Conservation (phyloP, 148 eudicot genomes). For the Heliamphora exappendiculata region DNA sequence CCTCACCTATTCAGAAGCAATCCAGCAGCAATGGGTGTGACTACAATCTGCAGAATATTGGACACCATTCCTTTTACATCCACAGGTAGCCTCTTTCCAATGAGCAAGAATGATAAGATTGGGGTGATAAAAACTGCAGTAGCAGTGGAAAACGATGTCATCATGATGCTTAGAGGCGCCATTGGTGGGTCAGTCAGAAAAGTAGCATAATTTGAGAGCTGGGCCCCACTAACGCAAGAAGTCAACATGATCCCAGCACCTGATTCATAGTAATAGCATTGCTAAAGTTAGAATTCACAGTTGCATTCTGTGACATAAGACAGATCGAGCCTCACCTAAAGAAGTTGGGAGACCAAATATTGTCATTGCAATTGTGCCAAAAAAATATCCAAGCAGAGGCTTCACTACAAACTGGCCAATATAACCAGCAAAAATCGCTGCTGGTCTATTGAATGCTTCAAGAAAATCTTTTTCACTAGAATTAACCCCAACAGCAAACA, state of each 20-base stretch:
- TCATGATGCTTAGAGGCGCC: slow-evolving; percentile 95
- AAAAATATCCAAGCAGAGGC: slow-evolving; percentile 80
- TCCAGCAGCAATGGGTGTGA: slow-evolving; percentile 75
- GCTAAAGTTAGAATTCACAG: slow-evolving; percentile 11
- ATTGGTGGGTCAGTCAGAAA: slow-evolving; percentile 80
- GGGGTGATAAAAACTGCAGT: slow-evolving; percentile 88
- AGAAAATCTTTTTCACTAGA: slow-evolving; percentile 85
- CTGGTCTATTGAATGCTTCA: slow-evolving; percentile 82
- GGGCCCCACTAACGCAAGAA: slow-evolving; percentile 97
- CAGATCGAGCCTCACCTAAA: slow-evolving; percentile 38
- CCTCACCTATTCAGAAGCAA: slow-evolving; percentile 80
- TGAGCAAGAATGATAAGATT: slow-evolving; percentile 68
- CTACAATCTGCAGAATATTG: slow-evolving; percentile 83
- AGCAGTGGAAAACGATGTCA: slow-evolving; percentile 93
- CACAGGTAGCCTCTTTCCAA: slow-evolving; percentile 86
- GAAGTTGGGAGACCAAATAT: slow-evolving; percentile 70
- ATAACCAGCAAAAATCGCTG: slow-evolving; percentile 76
- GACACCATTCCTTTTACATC: slow-evolving; percentile 93
- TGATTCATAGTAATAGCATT: slow-evolving; percentile 25
- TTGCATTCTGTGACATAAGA: slow-evolving; percentile 5
- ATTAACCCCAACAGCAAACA: slow-evolving; percentile 93
- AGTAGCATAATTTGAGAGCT: slow-evolving; percentile 92
- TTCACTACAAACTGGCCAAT: slow-evolving; percentile 77
- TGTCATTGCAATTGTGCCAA: slow-evolving; percentile 68
- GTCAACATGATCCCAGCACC: slow-evolving; percentile 96